Evolutionary conservation across 352 stramenopile genomes (phyloP), one percentile per base, ranked within the genome.

Genomic region (Thalassiosira hispida): DNA sequence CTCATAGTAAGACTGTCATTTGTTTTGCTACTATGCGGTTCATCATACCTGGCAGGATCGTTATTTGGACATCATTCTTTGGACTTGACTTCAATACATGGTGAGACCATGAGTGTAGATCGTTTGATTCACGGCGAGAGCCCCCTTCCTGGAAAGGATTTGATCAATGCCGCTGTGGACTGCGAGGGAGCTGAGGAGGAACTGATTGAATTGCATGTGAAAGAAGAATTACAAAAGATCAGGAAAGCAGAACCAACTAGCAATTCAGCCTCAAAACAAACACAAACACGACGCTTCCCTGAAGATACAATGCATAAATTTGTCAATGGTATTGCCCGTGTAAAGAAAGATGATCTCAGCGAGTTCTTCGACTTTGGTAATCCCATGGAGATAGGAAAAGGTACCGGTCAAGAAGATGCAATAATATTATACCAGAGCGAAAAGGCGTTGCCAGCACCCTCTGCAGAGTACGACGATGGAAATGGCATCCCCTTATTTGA

Each of bases 351-450:
- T 53, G 73, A 88, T 14, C 77, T 91, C 51, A 42, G 67, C 25
- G 35, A 71, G 0, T 64, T 63, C 25, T 79, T 89, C 66, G 82
- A 91, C 73, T 84, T 84, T 59, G 85, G 85, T 16, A 84, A 86
- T 31, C 85, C 85, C 25, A n/a, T 85, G 0, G 66, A 79, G 25
- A 33, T 16, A 31, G 63, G 76, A 16, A n/a, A 73, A 23, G 63
- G 52, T 11, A 79, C 47, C 2, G 53, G 62, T 7, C 20, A 79
- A 44, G 73, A 83, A 52, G 84, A 91, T 68, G 87, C 89, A 20
- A 35, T 92, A 11, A 64, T 92, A 25, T 47, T 92, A 27, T 92
- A 91, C 56, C 74, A 79, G 38, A 49, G 33, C 14, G 61, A 76
- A 51, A 63, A 74, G 20, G 42, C 77, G 27, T 42, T 89, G 27